Evolutionary conservation across 129 eudicot species (phyloP).

Genomic region (Flaveria brownii): DNA sequence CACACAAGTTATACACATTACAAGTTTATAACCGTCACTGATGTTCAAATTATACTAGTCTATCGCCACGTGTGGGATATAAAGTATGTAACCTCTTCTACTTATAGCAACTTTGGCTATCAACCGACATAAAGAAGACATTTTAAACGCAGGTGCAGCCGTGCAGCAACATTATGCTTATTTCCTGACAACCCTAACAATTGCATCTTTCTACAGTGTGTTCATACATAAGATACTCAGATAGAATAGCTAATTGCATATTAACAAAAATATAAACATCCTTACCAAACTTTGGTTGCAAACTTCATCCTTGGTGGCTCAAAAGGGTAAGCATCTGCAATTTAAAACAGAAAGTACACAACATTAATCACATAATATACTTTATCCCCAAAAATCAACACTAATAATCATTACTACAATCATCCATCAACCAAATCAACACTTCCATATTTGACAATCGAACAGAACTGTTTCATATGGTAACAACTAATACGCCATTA

Average conservation of each 20-base stretch:
- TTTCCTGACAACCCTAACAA: background rate
- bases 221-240: too few relatives aligned
- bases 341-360: conserved; percentile 7
- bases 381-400: background rate
- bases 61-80: background rate
- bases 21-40: background rate
- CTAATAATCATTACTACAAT: conserved; percentile 1
- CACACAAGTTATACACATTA: background rate
- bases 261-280: too few relatives aligned
- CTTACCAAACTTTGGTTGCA: conserved; percentile 91
- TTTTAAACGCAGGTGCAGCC: background rate
- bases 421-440: conserved; percentile 2
- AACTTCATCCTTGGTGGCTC: conserved; percentile 94
- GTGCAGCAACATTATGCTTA: background rate
- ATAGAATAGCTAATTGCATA: background rate
- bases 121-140: background rate
- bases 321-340: conserved; percentile 93
- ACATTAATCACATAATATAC: background rate
- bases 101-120: background rate
- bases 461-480: too few relatives aligned
- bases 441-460: background rate
- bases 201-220: background rate
- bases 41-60: background rate
- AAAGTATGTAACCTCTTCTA: background rate
- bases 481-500: too few relatives aligned